These are phyloP conservation scores for Lavandula angustifolia DNA, from an alignment of 257 asterid genomes.

Conservation along the genomic window DNA sequence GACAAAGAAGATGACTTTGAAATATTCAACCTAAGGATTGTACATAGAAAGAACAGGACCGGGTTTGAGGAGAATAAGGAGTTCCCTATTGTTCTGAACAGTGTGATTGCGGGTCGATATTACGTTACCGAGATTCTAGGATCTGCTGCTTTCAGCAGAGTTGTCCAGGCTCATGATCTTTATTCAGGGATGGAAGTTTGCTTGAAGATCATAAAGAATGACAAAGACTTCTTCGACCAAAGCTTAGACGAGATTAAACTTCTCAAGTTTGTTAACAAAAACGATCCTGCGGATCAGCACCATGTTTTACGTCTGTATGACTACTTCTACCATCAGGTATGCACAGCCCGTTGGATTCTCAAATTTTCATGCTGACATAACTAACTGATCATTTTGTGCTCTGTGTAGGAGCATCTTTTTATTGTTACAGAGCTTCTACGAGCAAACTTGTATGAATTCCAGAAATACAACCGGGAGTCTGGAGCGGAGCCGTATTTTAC, in stretches of 20 bases:
- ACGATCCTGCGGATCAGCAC: slow-evolving; percentile 75
- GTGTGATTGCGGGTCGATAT: slow-evolving; percentile 72
- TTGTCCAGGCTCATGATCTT: slow-evolving; percentile 81
- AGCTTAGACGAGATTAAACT: slow-evolving; percentile 92
- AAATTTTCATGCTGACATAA: no score
- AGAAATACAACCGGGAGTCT: slow-evolving; percentile 79
- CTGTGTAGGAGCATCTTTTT: slow-evolving; percentile 75
- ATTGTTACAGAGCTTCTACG: slow-evolving; percentile 88
- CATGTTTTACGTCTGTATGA: slow-evolving; percentile 85
- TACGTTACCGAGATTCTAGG: slow-evolving; percentile 72
- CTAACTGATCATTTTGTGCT: no score
- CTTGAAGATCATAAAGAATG: slow-evolving; percentile 87
- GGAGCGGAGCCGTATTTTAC: slow-evolving; percentile 80
- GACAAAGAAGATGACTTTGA: slow-evolving; percentile 64
- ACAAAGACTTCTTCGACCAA: slow-evolving; percentile 89
- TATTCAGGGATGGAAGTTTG: slow-evolving; percentile 75
- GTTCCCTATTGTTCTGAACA: slow-evolving; percentile 68
- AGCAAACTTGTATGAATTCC: slow-evolving; percentile 88
- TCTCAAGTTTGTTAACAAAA: slow-evolving; percentile 80
- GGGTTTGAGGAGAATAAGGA: slow-evolving; percentile 92
- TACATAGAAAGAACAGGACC: slow-evolving; percentile 93
- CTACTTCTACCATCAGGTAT: slow-evolving; percentile 89
- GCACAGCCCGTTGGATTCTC: no score
- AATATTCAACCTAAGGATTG: slow-evolving; percentile 62
- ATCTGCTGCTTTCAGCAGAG: slow-evolving; percentile 94